Percentiles rank a stretch among this genome's conserved stretches.
Evolutionary conservation across 1,284 basidiomycete species (phyloP).

Genomic region (Malassezia furfur): DNA sequence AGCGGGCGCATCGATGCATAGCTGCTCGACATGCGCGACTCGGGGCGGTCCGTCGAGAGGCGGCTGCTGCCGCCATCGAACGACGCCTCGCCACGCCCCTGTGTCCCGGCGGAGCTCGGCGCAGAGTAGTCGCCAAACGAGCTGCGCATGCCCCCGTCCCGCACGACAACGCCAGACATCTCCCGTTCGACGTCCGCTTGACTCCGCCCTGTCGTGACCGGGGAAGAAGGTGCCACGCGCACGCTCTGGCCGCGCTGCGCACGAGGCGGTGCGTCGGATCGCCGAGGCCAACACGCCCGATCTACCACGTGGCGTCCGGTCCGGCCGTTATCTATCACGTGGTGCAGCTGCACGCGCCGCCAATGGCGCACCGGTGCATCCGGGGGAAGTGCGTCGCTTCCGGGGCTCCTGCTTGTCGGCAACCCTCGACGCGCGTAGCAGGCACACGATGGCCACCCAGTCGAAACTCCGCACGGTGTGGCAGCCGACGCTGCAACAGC

Average conservation of each 20-base stretch:
- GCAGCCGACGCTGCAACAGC: not conserved
- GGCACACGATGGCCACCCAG: slow-evolving; percentile 7
- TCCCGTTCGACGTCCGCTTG: no score
- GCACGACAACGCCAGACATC: no score
- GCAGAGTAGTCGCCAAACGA: no score
- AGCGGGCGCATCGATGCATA: slow-evolving; percentile 30
- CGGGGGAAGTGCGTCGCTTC: not conserved
- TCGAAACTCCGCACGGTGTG: slow-evolving; percentile 7
- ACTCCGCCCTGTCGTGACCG: no score
- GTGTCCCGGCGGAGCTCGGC: no score
- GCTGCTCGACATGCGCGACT: slow-evolving; percentile 10
- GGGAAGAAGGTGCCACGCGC: no score
- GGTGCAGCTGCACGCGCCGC: not conserved
- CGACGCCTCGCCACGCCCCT: not conserved
- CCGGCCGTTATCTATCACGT: slow-evolving; percentile 1
- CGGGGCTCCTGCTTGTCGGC: no score
- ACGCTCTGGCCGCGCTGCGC: not conserved
- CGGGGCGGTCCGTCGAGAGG: slow-evolving; percentile 11
- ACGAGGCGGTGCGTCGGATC: not conserved
- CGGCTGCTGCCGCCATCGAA: not conserved
- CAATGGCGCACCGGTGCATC: not conserved
- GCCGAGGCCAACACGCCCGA: slow-evolving; percentile 7
- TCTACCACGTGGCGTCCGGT: slow-evolving; percentile 7
- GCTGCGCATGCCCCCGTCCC: no score
- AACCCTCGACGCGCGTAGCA: no score